Evolutionary conservation across 148 eudicot genomes (phyloP), one percentile per base, ranked within the genome.

Genomic region (Mesembryanthemum crystallinum): DNA sequence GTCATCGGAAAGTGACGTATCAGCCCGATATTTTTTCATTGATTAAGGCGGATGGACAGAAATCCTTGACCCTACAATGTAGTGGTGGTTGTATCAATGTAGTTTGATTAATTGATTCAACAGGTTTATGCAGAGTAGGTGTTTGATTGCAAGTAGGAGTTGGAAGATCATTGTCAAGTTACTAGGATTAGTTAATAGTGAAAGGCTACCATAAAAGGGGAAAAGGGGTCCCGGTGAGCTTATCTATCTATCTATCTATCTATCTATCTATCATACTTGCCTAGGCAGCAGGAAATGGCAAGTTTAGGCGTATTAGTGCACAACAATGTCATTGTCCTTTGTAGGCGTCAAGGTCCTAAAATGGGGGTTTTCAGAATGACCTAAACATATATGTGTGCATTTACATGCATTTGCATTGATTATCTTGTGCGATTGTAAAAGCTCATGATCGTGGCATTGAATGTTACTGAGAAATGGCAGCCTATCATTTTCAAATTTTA

Each of bases 101-200:
- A 47, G 71, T 29, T 64, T 64, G 71, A 47, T 30, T 63, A 28
- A 33, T 32, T 15, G 33, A 42, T 60, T n/a, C 5, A 0, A 39
- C 25, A 6, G 33, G 25, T 64, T 52, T 27, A 55, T n/a, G 32
- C 58, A 42, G 29, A 71, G n/a, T 77, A 28, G 28, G 51, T 17
- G 49, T 7, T 8, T 17, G 45, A 54, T 71, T 20, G 63, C 27
- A 30, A 61, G 63, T 72, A 69, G 80, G 55, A 39, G 80, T 81
- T 72, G 63, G 49, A 73, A 73, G 66, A 77, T 81, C 83, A 77
- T 71, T 73, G 10, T 81, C 83, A 23, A 11, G n/a, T 21, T 75
- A 64, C 75, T 64, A 80, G 54, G 79, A 71, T 76, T 75, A 68
- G 79, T 6, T 32, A 64, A 52, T 39, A 27, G 69, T 47, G 47